A percentile compares a stretch with the other conserved stretches of the same genome.
Evolutionary conservation across 2,329 filamentous ascomycete genomes (phyloP).

Genomic region (Pseudomassariella vexata): DNA sequence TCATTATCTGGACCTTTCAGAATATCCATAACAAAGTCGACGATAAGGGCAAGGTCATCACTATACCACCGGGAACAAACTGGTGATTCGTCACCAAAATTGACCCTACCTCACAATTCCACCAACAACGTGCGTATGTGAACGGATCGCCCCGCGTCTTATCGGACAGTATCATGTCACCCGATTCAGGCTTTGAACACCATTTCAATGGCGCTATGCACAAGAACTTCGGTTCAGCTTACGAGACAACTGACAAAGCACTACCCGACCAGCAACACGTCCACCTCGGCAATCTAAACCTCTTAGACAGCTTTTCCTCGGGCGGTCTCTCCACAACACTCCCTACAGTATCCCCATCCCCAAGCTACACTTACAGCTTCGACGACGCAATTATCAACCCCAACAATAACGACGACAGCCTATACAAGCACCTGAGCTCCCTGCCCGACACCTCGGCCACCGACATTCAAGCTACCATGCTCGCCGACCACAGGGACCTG

Average conservation of each 20-base stretch:
- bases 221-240: constrained; percentile 47
- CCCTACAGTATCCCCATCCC: constrained; percentile 44
- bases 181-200: constrained; percentile 43
- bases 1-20: constrained; percentile 60
- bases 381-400: constrained; percentile 23
- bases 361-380: constrained; percentile 38
- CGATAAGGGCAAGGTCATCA: constrained; percentile 35
- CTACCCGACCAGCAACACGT: too few relatives aligned
- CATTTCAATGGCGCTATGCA: constrained; percentile 50
- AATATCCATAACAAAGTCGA: constrained; percentile 42
- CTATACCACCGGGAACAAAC: constrained; percentile 47
- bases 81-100: constrained; percentile 60
- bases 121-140: constrained; percentile 42
- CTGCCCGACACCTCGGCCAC: constrained; percentile 26
- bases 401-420: constrained; percentile 14
- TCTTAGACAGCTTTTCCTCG: constrained; percentile 46
- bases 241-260: constrained; percentile 29
- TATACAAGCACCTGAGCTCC: constrained; percentile 30
- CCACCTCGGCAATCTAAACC: constrained; percentile 20
- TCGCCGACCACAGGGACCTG: constrained; percentile 12
- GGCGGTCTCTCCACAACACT: constrained; percentile 52
- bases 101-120: constrained; percentile 52
- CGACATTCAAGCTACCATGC: constrained; percentile 15
- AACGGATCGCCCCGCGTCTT: constrained; percentile 27
- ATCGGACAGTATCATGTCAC: constrained; percentile 46